Conservation (phyloP, 192 early-diverging fungal genomes). For the Podila clonocystis region DNA sequence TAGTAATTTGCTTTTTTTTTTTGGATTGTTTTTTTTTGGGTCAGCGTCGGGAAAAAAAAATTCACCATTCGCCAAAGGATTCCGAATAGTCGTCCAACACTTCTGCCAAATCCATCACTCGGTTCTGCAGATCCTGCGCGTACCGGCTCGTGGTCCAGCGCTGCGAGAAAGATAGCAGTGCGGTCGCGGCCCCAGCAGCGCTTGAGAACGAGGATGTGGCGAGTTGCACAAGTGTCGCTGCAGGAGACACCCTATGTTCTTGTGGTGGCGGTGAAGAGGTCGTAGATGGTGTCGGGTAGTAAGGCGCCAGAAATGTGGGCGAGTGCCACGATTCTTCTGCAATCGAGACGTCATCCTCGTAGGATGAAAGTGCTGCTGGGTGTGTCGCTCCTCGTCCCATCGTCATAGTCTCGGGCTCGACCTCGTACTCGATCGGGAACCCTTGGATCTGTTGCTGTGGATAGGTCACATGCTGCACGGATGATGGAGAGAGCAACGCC, state of each 20-base stretch:
- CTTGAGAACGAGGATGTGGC: not conserved
- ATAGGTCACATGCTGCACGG: not conserved
- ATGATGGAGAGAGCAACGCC: not conserved
- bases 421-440: not conserved
- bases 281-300: not conserved
- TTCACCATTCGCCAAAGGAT: constrained; percentile 15
- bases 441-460: constrained; percentile 1
- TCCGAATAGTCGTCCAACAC: constrained; percentile 25
- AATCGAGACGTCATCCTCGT: not conserved
- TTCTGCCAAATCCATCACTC: constrained; percentile 26
- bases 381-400: not conserved
- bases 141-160: constrained; percentile 13
- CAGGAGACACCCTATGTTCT: not conserved
- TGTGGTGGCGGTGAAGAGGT: not conserved
- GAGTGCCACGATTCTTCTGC: not conserved
- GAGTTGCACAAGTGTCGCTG: not conserved
- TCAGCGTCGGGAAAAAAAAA: no score
- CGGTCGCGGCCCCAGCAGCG: not conserved
- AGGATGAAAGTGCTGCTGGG: not conserved
- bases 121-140: constrained; percentile 4
- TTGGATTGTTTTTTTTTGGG: no score
- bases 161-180: not conserved
- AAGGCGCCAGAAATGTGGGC: not conserved
- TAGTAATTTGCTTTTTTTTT: no score
- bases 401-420: not conserved